A percentile compares a stretch with the other conserved stretches of the same genome.
These are phyloP conservation scores for Malania oleifera DNA, from an alignment of 164 flowering plant species.

Conservation along the genomic window DNA sequence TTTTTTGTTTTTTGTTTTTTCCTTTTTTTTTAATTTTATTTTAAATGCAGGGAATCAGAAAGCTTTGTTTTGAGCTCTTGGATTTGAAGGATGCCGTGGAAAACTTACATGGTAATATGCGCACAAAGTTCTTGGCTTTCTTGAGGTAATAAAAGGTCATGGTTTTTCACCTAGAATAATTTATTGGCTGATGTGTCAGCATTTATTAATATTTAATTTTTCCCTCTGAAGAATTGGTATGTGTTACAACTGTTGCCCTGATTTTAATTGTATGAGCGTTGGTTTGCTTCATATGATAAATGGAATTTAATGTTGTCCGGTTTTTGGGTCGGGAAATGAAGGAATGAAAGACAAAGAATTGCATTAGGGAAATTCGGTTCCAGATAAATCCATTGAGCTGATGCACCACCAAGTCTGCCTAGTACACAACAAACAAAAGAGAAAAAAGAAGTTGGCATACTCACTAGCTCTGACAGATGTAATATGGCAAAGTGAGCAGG, in stretches of 20 bases:
- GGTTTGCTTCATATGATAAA: background rate
- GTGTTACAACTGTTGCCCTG: background rate
- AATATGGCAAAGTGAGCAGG: no score
- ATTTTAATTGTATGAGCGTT: background rate
- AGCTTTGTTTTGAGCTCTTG: conserved; percentile 88
- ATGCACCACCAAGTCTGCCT: no score
- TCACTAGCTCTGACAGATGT: no score
- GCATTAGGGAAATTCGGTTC: no score
- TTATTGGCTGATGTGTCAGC: background rate
- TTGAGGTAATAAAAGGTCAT: conserved; percentile 53
- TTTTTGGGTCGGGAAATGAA: no score
- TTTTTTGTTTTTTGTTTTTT: no score
- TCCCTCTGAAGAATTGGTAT: background rate
- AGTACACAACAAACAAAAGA: no score
- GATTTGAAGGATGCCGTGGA: conserved; percentile 97
- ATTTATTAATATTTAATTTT: background rate
- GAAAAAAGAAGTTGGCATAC: no score
- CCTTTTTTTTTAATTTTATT: background rate
- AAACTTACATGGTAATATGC: conserved; percentile 79
- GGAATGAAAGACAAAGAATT: no score
- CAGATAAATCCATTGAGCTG: no score
- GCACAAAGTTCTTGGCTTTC: conserved; percentile 74
- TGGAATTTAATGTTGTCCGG: background rate
- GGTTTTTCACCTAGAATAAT: background rate
- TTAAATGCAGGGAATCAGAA: conserved; percentile 75